Percentiles rank a stretch among this genome's conserved stretches.
Conservation (phyloP, 352 stramenopile genomes). For the Thraustotheca clavata region DNA sequence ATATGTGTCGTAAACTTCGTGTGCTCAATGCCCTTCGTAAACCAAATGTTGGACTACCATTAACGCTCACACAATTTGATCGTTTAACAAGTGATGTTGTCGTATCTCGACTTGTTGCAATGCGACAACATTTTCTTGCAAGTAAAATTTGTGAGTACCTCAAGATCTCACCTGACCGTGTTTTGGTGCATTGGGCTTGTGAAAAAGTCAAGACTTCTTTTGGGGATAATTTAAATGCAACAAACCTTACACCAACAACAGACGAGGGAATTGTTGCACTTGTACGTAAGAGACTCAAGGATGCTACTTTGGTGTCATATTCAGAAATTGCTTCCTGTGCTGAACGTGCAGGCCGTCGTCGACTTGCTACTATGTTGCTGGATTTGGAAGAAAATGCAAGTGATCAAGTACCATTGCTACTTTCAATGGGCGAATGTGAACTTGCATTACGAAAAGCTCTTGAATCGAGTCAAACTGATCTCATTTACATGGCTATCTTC, state of each 20-base stretch:
- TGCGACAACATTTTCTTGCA: slow-evolving; percentile 84
- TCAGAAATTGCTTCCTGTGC: slow-evolving; percentile 77
- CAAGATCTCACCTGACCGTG: slow-evolving; percentile 76
- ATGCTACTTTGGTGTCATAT: slow-evolving; percentile 70
- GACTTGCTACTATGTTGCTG: slow-evolving; percentile 85
- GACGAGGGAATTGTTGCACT: slow-evolving; percentile 80
- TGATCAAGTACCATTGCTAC: slow-evolving; percentile 81
- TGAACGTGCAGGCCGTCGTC: slow-evolving; percentile 65
- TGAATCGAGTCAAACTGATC: slow-evolving; percentile 81
- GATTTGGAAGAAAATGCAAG: slow-evolving; percentile 81
- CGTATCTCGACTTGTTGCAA: slow-evolving; percentile 70
- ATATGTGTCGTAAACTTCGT: slow-evolving; percentile 82
- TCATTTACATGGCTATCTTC: slow-evolving; percentile 86
- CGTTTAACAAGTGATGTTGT: slow-evolving; percentile 77
- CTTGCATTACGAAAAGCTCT: slow-evolving; percentile 84
- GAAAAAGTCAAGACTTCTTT: slow-evolving; percentile 74
- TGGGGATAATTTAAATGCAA: slow-evolving; percentile 27
- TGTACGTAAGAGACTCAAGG: slow-evolving; percentile 77
- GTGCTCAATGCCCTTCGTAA: slow-evolving; percentile 86
- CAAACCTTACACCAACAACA: slow-evolving; percentile 17
- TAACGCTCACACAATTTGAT: slow-evolving; percentile 78
- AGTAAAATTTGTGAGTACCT: slow-evolving; percentile 88
- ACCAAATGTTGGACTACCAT: slow-evolving; percentile 63
- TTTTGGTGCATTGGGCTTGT: slow-evolving; percentile 87
- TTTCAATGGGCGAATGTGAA: slow-evolving; percentile 88